Base-by-base conservation (phyloP, 495 filamentous ascomycete genomes). In the Astrothelium subdiscretum region DNA sequence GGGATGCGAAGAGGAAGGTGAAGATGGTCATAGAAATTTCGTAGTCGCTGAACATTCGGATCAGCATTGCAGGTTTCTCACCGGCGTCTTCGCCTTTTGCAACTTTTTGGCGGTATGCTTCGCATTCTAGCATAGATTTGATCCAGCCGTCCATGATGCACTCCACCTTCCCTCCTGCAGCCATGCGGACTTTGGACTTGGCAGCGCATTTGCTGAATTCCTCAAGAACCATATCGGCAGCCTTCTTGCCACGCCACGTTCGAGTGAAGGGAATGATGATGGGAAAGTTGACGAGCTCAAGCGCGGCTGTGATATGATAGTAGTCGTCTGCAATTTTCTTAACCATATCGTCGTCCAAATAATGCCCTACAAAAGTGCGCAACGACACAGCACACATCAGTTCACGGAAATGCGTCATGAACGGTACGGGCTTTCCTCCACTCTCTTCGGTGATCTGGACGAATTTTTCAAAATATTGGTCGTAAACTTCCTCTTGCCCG, bases 221-320 rank as follows among this genome's bases (percentile, higher is more conserved):
- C 2, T 82, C 83, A 62, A 97, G 79, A 27, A 97, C 91, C 85
- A 92, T 92, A 67, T 92, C 88, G 43, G 94, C 85, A 20, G 92
- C 90, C 76, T 90, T 94, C 82, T 97, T 95, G 65, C 94, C 94
- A 72, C 96, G 96, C 90, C 91, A 98, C 10, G 90, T 89, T 80
- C 88, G 92, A 67, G 94, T 96, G 80, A 83, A 98, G 52, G 94
- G 94, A 59, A 98, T 76, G 74, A 97, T 97, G 77, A 98, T 87
- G 38, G 94, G 94, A 81, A 98, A 97, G 78, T 97, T 97, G 75
- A 98, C 94, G 42, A 98, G 82, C 72, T 98, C 94, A 63, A 98
- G 83, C 8, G 94, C 94, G 52, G 88, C 95, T 18, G 94, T 98
- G 70, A 97, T 95, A 67, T 89, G 81, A 74, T 95, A 98, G 75